Evolutionary conservation across 139 green algal genomes (phyloP).

Genomic region (Trebouxia sp.): DNA sequence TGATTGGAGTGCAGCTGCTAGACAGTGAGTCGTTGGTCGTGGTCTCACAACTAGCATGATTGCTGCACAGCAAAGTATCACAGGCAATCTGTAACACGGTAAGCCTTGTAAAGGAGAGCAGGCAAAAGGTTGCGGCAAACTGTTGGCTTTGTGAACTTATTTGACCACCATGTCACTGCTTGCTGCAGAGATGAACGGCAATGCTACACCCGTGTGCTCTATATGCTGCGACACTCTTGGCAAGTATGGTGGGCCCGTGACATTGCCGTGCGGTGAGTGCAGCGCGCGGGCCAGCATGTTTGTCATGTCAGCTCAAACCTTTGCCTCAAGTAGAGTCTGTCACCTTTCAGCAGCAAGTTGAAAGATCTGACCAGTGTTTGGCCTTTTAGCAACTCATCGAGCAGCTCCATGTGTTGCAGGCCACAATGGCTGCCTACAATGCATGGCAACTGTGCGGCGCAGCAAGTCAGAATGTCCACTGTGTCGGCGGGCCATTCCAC

Average conservation of each 20-base stretch:
- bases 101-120: no score
- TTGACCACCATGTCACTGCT: no score
- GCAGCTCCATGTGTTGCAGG: slow-evolving; percentile 40
- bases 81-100: no score
- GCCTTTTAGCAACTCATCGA: background rate
- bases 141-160: no score
- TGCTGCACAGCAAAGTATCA: no score
- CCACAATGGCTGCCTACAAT: slow-evolving; percentile 74
- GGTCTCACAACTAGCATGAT: no score
- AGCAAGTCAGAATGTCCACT: slow-evolving; percentile 63
- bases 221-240: slow-evolving; percentile 64
- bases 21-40: no score
- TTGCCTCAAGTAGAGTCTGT: background rate
- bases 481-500: slow-evolving; percentile 59
- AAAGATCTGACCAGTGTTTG: background rate
- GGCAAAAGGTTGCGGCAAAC: no score
- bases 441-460: slow-evolving; percentile 53
- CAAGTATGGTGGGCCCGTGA: slow-evolving; percentile 58
- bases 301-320: background rate
- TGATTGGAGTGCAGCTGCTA: no score
- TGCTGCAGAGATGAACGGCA: slow-evolving; percentile 35
- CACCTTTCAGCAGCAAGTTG: background rate
- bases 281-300: no score
- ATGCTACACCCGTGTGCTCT: slow-evolving; percentile 44
- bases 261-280: slow-evolving; percentile 65